Base-by-base conservation (phyloP, 768 basidiomycete species). In the Rhizopogon roseolus region DNA sequence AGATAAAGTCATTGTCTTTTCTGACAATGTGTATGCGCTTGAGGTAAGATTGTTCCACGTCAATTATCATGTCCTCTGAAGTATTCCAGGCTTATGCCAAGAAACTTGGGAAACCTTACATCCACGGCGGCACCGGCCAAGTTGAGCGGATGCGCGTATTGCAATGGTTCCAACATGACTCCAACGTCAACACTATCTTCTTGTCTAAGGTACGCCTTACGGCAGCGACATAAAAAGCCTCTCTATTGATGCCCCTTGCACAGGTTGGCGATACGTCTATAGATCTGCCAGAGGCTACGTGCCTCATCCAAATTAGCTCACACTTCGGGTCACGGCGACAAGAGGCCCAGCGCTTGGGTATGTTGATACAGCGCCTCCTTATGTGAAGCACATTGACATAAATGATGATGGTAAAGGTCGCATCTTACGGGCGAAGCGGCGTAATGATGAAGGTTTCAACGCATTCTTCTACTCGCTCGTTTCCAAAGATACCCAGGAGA, bases 401-500 rank as follows among this genome's bases (percentile, higher is more conserved):
- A 44, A 49, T 52, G 56, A 19, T 60, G 52, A 45, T 49, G 44
- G 43, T 40, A 25, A 57, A 92, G 94, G 94, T 13, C 93, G 97
- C 43, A 99, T 99, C 63, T 74, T 99, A 42, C 88, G 97, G 43
- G 97, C 97, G 8, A 99, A 99, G 70, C 82, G 97, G 55, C 81
- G 97, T 58, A 99, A 99, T 65, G 97, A 99, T 64, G 97, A 98
- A 72, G 97, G 97, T 1, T 99, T 99, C 76, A 99, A 99, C 59
- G 97, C 97, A 22, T 99, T 98, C 75, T 99, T 99, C 73, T 99
- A 99, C 70, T 98, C 97, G 32, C 84, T 99, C 6, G 97, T 99
- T 34, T 98, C 95, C 25, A 97, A 97, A 71, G 96, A 98, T 72
- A 99, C 96, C 4, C 93, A 97, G 65, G 97, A 98, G 73, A 98